A percentile compares a stretch with the other conserved stretches of the same genome.
Evolutionary conservation across 2,329 filamentous ascomycete species (phyloP).

Genomic region (Neoarthrinium moseri): DNA sequence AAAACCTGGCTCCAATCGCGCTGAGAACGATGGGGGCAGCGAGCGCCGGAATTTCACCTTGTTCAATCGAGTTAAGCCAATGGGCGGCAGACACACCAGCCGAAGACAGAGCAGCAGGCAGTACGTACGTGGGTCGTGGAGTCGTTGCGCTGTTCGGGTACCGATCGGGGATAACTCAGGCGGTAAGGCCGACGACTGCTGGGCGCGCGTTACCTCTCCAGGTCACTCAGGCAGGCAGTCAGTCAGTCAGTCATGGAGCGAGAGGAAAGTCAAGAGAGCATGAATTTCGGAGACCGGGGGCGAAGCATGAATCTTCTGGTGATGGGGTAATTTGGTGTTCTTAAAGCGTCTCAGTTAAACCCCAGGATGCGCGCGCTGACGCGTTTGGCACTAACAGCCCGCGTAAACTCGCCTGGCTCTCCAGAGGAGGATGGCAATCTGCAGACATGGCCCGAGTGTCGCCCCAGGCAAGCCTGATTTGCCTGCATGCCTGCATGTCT

Average conservation of each 20-base stretch:
- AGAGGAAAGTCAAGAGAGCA: not conserved
- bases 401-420: too few species aligned
- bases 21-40: not conserved
- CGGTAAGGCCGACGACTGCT: not conserved
- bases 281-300: not conserved
- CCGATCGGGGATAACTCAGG: not conserved
- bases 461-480: not conserved
- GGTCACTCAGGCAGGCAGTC: too few species aligned
- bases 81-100: conserved; percentile 6
- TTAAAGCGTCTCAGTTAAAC: not conserved
- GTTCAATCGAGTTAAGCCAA: conserved; percentile 1
- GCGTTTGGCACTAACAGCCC: too few species aligned
- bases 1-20: conserved; percentile 3
- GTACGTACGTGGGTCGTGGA: too few species aligned
- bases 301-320: not conserved
- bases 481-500: not conserved
- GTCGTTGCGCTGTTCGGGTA: not conserved
- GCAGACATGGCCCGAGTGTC: conserved; percentile 1
- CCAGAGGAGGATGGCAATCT: too few species aligned
- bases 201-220: not conserved
- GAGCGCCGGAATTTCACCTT: not conserved
- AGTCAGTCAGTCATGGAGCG: not conserved
- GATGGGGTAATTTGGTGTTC: not conserved
- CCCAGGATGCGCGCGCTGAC: not conserved
- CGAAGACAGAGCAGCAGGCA: not conserved